These are phyloP conservation scores for Talaromyces trachyspermus DNA, from an alignment of 495 filamentous ascomycete genomes.

Conservation along the genomic window DNA sequence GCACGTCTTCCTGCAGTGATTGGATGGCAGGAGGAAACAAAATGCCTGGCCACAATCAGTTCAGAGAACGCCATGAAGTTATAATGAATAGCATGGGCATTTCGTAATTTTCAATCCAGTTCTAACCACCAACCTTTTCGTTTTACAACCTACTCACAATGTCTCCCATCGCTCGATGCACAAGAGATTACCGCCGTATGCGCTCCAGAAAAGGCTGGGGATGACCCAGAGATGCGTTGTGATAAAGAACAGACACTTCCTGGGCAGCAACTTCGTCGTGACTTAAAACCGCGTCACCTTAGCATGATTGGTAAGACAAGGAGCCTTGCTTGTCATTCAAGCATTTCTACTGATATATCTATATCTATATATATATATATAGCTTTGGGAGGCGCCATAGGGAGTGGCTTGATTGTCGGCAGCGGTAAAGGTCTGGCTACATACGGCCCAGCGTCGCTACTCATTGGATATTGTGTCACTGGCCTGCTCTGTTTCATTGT, in stretches of 20 bases:
- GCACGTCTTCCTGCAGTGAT: too few species aligned
- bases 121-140: not conserved
- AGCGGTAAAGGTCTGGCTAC: conserved; percentile 56
- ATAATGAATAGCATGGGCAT: not conserved
- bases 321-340: too few species aligned
- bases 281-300: too few species aligned
- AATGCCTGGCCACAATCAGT: not conserved
- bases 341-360: too few species aligned
- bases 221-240: not conserved
- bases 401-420: conserved; percentile 58
- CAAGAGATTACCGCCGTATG: not conserved
- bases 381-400: conserved; percentile 18
- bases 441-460: conserved; percentile 50
- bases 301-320: too few species aligned
- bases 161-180: too few species aligned
- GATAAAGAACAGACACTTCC: not conserved
- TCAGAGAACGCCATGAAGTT: not conserved
- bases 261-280: too few species aligned
- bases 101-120: not conserved
- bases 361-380: too few species aligned
- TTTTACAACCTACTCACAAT: not conserved
- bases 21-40: too few species aligned
- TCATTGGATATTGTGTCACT: conserved; percentile 59
- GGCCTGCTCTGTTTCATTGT: conserved; percentile 55
- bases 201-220: not conserved